Conservation (phyloP, 2,329 filamentous ascomycete genomes). For the Proliferodiscus dingleyae region DNA sequence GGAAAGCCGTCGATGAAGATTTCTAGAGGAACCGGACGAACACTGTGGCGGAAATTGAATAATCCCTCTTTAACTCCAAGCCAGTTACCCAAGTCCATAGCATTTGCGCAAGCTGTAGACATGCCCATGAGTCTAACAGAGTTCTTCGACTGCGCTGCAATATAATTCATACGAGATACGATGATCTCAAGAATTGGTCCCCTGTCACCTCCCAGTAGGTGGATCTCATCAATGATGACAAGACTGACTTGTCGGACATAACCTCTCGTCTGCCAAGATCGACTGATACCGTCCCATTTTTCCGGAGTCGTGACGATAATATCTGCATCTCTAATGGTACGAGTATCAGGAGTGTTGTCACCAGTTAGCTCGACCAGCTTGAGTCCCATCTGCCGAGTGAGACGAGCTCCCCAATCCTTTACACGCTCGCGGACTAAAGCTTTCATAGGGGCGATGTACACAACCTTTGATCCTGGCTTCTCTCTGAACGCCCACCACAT, state of each 20-base stretch:
- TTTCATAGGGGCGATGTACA: constrained; percentile 99
- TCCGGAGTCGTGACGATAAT: constrained; percentile 99
- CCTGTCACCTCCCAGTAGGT: constrained; percentile 91
- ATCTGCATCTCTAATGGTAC: constrained; percentile 91
- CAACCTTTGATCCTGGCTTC: constrained; percentile 90
- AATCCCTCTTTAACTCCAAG: constrained; percentile 91
- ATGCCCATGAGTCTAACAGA: constrained; percentile 91
- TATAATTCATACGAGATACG: constrained; percentile 93
- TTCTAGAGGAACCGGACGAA: constrained; percentile 90
- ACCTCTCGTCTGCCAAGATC: constrained; percentile 92
- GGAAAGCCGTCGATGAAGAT: constrained; percentile 98
- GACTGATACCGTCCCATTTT: constrained; percentile 98
- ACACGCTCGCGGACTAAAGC: constrained; percentile 94
- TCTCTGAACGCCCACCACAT: constrained; percentile 99
- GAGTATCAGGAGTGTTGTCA: constrained; percentile 96
- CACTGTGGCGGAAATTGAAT: constrained; percentile 97
- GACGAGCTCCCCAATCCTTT: constrained; percentile 83
- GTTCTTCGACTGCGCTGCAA: constrained; percentile 86
- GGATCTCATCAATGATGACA: constrained; percentile 98
- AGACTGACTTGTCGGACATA: constrained; percentile 93
- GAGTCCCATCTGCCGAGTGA: constrained; percentile 77
- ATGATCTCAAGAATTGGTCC: constrained; percentile 98
- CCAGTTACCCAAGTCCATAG: constrained; percentile 91
- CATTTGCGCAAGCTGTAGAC: constrained; percentile 97
- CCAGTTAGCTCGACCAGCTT: constrained; percentile 93